Evolutionary conservation across 768 basidiomycete genomes (phyloP).

Genomic region (Boletales sp.): DNA sequence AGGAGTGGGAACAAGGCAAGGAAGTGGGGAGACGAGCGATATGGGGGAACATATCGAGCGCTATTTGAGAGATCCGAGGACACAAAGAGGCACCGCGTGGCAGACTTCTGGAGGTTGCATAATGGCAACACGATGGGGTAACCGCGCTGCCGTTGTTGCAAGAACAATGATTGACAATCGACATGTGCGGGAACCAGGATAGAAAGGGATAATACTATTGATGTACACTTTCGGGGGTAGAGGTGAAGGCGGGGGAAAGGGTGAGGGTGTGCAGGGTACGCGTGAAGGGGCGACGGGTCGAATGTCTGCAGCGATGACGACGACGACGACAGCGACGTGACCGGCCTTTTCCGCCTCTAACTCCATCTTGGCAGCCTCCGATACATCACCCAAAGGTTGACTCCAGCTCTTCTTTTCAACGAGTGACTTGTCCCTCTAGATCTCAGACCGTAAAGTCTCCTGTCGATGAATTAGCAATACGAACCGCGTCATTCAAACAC

Average conservation of each 20-base stretch:
- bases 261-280: too few relatives aligned
- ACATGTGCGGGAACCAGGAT: too few relatives aligned
- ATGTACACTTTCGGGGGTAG: too few relatives aligned
- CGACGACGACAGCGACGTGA: too few relatives aligned
- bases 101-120: constrained; percentile 1
- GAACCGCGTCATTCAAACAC: background rate
- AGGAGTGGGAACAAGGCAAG: background rate
- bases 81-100: constrained; percentile 3
- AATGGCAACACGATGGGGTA: constrained; percentile 3
- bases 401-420: constrained; percentile 50
- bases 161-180: too few relatives aligned
- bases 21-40: background rate
- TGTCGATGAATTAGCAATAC: background rate
- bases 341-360: constrained; percentile 63
- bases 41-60: background rate
- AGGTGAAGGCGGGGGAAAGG: too few relatives aligned
- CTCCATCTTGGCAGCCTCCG: constrained; percentile 34
- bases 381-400: constrained; percentile 17
- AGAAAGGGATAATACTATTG: too few relatives aligned
- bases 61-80: background rate
- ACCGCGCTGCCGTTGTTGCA: constrained; percentile 21
- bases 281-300: too few relatives aligned
- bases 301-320: too few relatives aligned
- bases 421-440: constrained; percentile 61
- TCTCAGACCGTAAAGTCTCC: too few relatives aligned